A percentile compares a stretch with the other conserved stretches of the same genome.
phyloP scores from a whole-genome alignment of 257 asterid species.

The Plectranthus barbatus region DNA sequence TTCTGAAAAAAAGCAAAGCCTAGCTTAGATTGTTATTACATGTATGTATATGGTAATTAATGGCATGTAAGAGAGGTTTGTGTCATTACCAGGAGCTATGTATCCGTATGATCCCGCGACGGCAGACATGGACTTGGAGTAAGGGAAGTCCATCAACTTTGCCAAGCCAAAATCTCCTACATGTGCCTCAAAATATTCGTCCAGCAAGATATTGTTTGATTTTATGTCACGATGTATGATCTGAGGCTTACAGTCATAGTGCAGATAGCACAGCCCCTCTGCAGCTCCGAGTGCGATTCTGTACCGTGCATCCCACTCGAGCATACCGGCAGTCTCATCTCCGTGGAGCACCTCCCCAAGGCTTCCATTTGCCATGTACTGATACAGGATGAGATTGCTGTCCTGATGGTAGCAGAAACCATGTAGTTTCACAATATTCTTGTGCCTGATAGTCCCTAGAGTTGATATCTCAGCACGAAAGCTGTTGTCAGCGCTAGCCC shows the following conservation, averaged over 20 bases:
- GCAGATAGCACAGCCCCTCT: slow-evolving; percentile 75
- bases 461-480: slow-evolving; percentile 85
- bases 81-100: slow-evolving; percentile 99
- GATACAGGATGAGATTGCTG: slow-evolving; percentile 59
- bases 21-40: no score
- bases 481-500: slow-evolving; percentile 55
- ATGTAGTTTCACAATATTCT: slow-evolving; percentile 59
- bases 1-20: slow-evolving; percentile 30
- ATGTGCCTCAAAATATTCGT: slow-evolving; percentile 66
- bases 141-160: slow-evolving; percentile 62
- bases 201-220: slow-evolving; percentile 76
- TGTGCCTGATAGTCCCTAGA: slow-evolving; percentile 73
- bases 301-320: slow-evolving; percentile 66
- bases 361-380: slow-evolving; percentile 82
- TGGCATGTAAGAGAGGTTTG: no score
- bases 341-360: slow-evolving; percentile 67
- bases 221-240: slow-evolving; percentile 82
- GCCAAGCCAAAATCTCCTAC: slow-evolving; percentile 94
- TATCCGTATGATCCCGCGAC: slow-evolving; percentile 96
- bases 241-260: slow-evolving; percentile 74
- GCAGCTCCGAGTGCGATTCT: slow-evolving; percentile 84
- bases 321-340: slow-evolving; percentile 25
- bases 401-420: slow-evolving; percentile 82
- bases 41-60: neutral
- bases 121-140: slow-evolving; percentile 83